Conservation (phyloP, 2,329 filamentous ascomycete species). For the Mycosphaerelloides madeirae region DNA sequence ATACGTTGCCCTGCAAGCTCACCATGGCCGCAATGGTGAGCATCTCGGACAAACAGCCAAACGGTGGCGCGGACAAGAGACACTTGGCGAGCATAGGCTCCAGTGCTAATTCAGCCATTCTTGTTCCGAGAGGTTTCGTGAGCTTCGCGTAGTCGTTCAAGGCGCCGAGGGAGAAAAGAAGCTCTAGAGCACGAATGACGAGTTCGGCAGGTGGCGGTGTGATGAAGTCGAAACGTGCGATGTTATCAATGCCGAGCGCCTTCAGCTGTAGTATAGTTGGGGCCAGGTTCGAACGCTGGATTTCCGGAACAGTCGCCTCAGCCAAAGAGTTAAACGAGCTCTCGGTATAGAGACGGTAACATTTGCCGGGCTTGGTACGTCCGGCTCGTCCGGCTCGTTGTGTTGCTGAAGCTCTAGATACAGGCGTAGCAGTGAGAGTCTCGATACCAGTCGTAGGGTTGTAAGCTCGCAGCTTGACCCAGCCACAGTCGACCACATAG, state of each 20-base stretch:
- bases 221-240: constrained; percentile 83
- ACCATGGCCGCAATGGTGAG: constrained; percentile 93
- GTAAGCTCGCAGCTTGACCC: constrained; percentile 83
- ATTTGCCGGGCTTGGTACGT: constrained; percentile 85
- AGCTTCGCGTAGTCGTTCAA: constrained; percentile 87
- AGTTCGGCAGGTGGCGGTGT: constrained; percentile 80
- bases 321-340: constrained; percentile 60
- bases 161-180: constrained; percentile 80
- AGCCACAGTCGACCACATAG: constrained; percentile 86
- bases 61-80: constrained; percentile 67
- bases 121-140: constrained; percentile 76
- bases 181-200: constrained; percentile 77
- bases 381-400: constrained; percentile 88
- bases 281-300: constrained; percentile 86
- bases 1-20: constrained; percentile 74
- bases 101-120: constrained; percentile 89
- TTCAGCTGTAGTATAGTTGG: constrained; percentile 87
- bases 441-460: constrained; percentile 83
- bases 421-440: constrained; percentile 70
- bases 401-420: constrained; percentile 88
- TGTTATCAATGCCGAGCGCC: constrained; percentile 90
- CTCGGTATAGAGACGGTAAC: constrained; percentile 88
- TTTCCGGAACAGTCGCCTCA: constrained; percentile 76
- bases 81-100: constrained; percentile 96
- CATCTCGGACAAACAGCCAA: constrained; percentile 78